Base-by-base conservation (phyloP, 148 eudicot species). In the Gaultheria prostrata region DNA sequence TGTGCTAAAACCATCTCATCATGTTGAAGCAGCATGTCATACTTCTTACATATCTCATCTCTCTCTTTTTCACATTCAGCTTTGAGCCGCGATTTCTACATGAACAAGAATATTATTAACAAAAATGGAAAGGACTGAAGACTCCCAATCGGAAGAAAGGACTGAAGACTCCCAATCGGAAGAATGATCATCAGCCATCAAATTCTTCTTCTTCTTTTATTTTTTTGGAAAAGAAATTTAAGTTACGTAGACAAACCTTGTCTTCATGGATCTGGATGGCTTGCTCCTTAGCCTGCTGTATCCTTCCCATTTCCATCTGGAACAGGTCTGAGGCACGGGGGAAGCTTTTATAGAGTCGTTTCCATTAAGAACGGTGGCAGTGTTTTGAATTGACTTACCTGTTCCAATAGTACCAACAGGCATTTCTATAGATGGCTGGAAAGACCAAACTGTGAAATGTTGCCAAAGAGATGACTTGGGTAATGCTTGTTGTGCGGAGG, bases 41-140 rank as follows among this genome's bases (percentile, higher is more conserved):
- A 93, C 88, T 90, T 93, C 87, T 78, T 83, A 0, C 65, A 82
- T 56, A 93, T 57, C 85, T 89, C 89, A 76, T 84, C 89, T 33
- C 89, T 81, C 88, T 91, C 93, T 77, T 90, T 89, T 51, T 88
- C 85, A 79, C 86, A 84, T 18, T 87, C 87, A 83, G 84, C 85
- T 81, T 82, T 76, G 20, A 91, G 81, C 67, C 67, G 86, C 61
- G 48, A 54, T 50, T 71, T 84, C 95, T 94, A 83, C 88, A 86
- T 69, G 59, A 28, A 61, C 76, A 79, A 32, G 48, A 63, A 84
- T 20, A 76, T 21, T 45, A 74, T 26, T 26, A 65, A 80, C 6
- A 30, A 3, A 80, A 1, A 18, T 56, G 26, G 59, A 81, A 39
- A 53, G 14, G 18, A 56, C 18, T 39, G 61, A 54, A 54, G 45